These are phyloP conservation scores for Aegilops speltoides DNA, from an alignment of 176 grass and related monocot species.

Conservation along the genomic window DNA sequence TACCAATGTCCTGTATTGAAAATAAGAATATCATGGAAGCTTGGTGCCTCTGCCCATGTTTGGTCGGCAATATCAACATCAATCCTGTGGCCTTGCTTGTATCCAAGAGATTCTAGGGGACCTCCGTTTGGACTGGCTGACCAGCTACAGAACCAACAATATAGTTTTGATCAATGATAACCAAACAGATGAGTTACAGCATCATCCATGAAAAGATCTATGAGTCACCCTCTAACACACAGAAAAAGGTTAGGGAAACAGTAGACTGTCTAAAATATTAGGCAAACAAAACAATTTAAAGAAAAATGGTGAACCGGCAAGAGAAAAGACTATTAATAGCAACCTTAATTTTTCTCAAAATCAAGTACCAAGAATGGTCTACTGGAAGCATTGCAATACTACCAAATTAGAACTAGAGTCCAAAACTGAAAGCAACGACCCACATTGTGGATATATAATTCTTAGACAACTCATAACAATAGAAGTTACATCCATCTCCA, in stretches of 20 bases:
- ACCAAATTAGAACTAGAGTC: neutral
- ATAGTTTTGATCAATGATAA: slow-evolving; percentile 1
- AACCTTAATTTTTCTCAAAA: slow-evolving; percentile 1
- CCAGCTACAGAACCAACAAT: slow-evolving; percentile 50
- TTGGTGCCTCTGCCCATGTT: slow-evolving; percentile 70
- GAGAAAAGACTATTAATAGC: neutral
- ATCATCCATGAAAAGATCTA: neutral
- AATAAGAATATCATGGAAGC: slow-evolving; percentile 91
- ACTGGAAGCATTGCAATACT: neutral
- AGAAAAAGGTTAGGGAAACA: neutral
- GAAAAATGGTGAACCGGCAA: neutral
- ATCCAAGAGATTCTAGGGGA: slow-evolving; percentile 84
- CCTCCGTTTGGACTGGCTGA: slow-evolving; percentile 59
- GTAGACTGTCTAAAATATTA: neutral
- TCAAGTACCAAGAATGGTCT: neutral
- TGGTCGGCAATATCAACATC: slow-evolving; percentile 88
- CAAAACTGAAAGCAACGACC: neutral
- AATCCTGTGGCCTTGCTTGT: slow-evolving; percentile 81
- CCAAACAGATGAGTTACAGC: neutral
- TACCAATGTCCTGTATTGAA: slow-evolving; percentile 98
- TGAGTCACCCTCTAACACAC: neutral
- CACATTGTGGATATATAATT: neutral
- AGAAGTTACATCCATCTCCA: neutral
- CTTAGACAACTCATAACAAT: neutral
- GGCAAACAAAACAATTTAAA: slow-evolving; percentile 6